A percentile compares a stretch with the other conserved stretches of the same genome.
These are phyloP conservation scores for Jatropha multifida DNA, from an alignment of 441 rosid species.

Conservation along the genomic window DNA sequence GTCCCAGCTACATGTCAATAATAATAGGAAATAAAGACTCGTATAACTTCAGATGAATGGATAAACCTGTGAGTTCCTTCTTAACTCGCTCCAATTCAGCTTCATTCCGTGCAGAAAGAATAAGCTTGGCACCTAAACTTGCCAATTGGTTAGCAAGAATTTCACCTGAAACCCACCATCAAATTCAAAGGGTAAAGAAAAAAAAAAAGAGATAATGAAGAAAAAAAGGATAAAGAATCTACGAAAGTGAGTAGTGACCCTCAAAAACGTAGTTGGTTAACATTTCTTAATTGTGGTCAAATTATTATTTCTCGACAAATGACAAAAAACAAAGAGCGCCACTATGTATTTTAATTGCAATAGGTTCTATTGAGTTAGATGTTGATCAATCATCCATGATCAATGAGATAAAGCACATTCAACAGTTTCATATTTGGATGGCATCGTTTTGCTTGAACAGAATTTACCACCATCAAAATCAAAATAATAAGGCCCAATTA, in stretches of 20 bases:
- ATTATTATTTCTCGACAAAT: not conserved
- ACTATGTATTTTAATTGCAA: not conserved
- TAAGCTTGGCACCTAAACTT: conserved; percentile 82
- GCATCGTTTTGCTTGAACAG: not conserved
- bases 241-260: not conserved
- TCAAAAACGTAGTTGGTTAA: not conserved
- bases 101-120: conserved; percentile 79
- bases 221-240: no score
- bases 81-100: conserved; percentile 71
- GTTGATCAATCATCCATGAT: not conserved
- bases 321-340: not conserved
- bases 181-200: not conserved
- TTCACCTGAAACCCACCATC: conserved; percentile 52
- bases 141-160: conserved; percentile 81
- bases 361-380: not conserved
- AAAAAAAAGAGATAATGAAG: no score
- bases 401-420: not conserved
- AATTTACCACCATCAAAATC: not conserved
- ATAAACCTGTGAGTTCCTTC: conserved; percentile 62
- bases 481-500: not conserved
- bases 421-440: not conserved
- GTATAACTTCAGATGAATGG: conserved; percentile 13
- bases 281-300: not conserved
- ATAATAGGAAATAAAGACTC: not conserved
- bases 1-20: conserved; percentile 15